Evolutionary conservation across 208 protist genomes (phyloP), one percentile per base, ranked within the genome.

Genomic region (Porcisia hertigi): DNA sequence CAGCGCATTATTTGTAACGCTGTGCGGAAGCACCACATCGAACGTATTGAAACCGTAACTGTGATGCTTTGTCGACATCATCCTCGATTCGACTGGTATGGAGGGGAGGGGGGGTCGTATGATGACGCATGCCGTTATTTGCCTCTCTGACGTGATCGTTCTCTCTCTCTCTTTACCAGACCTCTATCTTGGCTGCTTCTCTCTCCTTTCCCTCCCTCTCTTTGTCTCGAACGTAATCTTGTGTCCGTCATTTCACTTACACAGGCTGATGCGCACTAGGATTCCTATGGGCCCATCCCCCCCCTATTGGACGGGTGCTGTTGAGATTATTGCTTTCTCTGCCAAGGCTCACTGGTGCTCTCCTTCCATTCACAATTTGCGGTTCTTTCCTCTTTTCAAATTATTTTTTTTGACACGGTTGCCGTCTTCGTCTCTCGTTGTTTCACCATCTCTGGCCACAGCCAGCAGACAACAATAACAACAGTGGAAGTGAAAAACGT

Each of bases 401-500:
- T 25, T 7, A 3, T 18, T 18, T 47, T 47, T 14, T n/a, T 67
- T 43, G 18, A 16, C 63, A 23, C 16, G 16, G 47, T 52, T 52
- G 47, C 47, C 47, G 47, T 52, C 8, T 12, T 52, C 47, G 8
- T 52, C 47, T 52, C 11, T 67, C 41, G 1, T 47, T 36, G 3
- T 8, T 34, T 14, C 16, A 5, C 63, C 63, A 67, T 49, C 25
- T 11, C 18, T 43, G 20, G n/a, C 63, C 23, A 2, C 36, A 20
- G 63, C 9, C 36, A 30, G n/a, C 3, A 18, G 11, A 47, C 41
- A 25, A 6, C n/a, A 49, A 52, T n/a, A 62, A 30, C 30, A 30
- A 30, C 30, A 30, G 30, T 30, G 30, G 30, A 0, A 30, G 30
- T 30, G 30, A 30, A 30, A 62, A 59, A 81, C 77, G 77, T 73